phyloP scores from a whole-genome alignment of 306 rosid genomes.

The Rubus parviflorus region DNA sequence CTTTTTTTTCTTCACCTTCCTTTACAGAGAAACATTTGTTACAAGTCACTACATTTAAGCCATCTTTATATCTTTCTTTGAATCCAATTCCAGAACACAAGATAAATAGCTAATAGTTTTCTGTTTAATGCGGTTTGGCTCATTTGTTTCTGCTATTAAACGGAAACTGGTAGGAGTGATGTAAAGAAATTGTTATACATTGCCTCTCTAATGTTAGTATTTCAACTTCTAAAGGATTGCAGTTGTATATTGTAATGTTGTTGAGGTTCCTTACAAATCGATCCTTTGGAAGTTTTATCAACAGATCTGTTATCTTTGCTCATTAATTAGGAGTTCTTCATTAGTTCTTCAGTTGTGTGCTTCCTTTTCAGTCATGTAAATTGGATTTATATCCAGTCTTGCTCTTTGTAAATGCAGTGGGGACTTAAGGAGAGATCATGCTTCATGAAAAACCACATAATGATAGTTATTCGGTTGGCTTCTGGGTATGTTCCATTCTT shows the following conservation, averaged over 20 bases:
- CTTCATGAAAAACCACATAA: constrained; percentile 71
- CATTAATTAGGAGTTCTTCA: background rate
- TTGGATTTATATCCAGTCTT: background rate
- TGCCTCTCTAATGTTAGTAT: background rate
- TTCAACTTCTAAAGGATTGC: background rate
- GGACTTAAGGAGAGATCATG: constrained; percentile 69
- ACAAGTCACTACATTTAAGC: background rate
- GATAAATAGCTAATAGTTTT: background rate
- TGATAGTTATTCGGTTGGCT: constrained; percentile 73
- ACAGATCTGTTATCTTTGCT: background rate
- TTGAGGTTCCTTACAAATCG: background rate
- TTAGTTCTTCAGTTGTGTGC: background rate
- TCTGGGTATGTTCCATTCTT: constrained; percentile 61
- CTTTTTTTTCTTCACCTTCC: background rate
- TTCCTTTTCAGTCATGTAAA: constrained; percentile 11
- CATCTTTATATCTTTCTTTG: background rate
- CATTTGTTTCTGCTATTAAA: background rate
- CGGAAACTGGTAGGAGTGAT: background rate
- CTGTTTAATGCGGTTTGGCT: background rate
- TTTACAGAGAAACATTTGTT: background rate
- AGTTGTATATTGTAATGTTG: background rate
- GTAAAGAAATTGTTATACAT: background rate
- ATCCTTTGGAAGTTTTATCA: background rate
- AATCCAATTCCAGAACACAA: background rate
- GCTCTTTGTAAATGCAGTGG: constrained; percentile 55